Percentiles rank a stretch among this genome's conserved stretches.
Conservation (phyloP, 441 rosid species). For the Francoa sonchifolia region DNA sequence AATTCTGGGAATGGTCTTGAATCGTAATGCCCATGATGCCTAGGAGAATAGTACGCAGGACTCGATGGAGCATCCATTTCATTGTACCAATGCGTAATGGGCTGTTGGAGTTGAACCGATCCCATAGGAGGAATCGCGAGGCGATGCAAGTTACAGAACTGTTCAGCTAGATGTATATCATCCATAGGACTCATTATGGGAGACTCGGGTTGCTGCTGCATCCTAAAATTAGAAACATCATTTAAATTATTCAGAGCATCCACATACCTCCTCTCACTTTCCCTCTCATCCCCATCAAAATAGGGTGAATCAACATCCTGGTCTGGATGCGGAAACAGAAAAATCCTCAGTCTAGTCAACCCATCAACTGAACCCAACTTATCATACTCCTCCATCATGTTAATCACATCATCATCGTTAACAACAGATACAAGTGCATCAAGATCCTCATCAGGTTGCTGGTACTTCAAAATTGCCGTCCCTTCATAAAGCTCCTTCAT, state of each 20-base stretch:
- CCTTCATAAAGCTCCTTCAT: conserved; percentile 88
- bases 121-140: conserved; percentile 51
- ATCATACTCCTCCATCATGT: conserved; percentile 98
- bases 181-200: conserved; percentile 37
- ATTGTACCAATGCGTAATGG: conserved; percentile 44
- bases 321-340: conserved; percentile 61
- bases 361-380: conserved; percentile 89
- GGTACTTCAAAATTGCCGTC: conserved; percentile 69
- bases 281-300: conserved; percentile 74
- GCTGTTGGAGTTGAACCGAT: conserved; percentile 28
- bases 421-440: conserved; percentile 93
- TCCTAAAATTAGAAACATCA: conserved; percentile 56
- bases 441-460: conserved; percentile 98
- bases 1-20: conserved; percentile 52
- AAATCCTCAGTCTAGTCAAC: conserved; percentile 86
- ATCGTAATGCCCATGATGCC: conserved; percentile 71
- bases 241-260: conserved; percentile 80
- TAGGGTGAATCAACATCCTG: conserved; percentile 50
- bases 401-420: conserved; percentile 84
- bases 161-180: conserved; percentile 48
- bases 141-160: conserved; percentile 55
- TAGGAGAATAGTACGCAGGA: conserved; percentile 76
- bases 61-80: conserved; percentile 86
- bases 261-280: conserved; percentile 86
- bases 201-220: conserved; percentile 47